Evolutionary conservation across 805 yeast species (phyloP).

Genomic region (Sugiyamaella qingdaonensis): DNA sequence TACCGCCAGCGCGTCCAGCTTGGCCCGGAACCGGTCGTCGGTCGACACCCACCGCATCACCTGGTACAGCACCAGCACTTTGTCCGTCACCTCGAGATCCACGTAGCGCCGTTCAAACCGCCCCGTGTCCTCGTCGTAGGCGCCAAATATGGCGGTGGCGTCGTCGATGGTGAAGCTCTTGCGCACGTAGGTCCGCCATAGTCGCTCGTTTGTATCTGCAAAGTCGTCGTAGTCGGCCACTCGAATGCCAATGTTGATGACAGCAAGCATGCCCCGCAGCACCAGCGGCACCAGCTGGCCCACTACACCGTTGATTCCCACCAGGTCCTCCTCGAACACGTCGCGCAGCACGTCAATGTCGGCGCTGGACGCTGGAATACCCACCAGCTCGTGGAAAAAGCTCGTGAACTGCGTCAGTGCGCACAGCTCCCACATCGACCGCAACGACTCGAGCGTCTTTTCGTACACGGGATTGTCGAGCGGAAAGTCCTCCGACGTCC

Average conservation of each 20-base stretch:
- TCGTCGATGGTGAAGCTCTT: constrained; percentile 8
- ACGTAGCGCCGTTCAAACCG: constrained; percentile 8
- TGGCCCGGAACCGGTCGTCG: constrained; percentile 19
- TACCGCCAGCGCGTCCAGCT: constrained; percentile 13
- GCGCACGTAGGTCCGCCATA: constrained; percentile 15
- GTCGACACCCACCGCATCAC: constrained; percentile 21
- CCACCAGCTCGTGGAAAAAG: constrained; percentile 23
- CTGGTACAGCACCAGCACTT: constrained; percentile 19
- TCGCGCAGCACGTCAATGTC: constrained; percentile 26
- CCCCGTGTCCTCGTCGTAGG: constrained; percentile 7
- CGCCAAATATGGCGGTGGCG: constrained; percentile 12
- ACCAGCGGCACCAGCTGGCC: constrained; percentile 13
- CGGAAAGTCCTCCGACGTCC: constrained; percentile 11
- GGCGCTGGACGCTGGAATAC: constrained; percentile 20
- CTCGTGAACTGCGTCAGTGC: constrained; percentile 29
- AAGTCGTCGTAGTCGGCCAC: constrained; percentile 1
- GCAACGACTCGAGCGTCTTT: constrained; percentile 19
- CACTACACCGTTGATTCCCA: constrained; percentile 24
- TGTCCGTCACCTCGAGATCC: constrained; percentile 15
- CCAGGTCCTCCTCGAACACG: constrained; percentile 31
- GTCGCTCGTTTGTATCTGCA: constrained; percentile 11
- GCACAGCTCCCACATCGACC: constrained; percentile 31
- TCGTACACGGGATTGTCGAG: constrained; percentile 19
- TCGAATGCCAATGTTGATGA: not conserved
- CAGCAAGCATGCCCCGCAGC: not conserved